Conservation (phyloP, 345 rosid species). For the Gynandropsis gynandra region DNA sequence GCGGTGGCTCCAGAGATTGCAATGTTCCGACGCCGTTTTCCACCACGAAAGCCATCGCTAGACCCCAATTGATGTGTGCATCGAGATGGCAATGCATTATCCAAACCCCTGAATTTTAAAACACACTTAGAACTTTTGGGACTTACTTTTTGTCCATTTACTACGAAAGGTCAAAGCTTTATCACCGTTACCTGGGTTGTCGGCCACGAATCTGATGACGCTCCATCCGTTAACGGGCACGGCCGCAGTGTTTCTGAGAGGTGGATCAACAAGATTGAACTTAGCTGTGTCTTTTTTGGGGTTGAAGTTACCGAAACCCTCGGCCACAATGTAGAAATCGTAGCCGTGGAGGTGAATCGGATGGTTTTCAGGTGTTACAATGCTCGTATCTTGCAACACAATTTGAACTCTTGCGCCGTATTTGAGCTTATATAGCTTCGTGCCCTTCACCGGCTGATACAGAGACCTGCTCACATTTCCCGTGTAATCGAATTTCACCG, state of each 20-base stretch:
- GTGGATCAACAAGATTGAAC: constrained; percentile 84
- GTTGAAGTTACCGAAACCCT: constrained; percentile 93
- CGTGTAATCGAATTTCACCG: constrained; percentile 64
- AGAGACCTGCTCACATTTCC: constrained; percentile 70
- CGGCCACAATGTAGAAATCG: constrained; percentile 77
- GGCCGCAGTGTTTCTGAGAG: constrained; percentile 70
- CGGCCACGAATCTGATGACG: constrained; percentile 88
- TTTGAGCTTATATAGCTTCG: constrained; percentile 62
- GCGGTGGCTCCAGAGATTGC: constrained; percentile 46
- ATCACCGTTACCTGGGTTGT: constrained; percentile 98
- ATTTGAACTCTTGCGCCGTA: constrained; percentile 76
- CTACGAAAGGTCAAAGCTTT: too few species aligned
- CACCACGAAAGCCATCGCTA: constrained; percentile 68
- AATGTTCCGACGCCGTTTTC: constrained; percentile 51
- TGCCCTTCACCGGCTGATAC: constrained; percentile 61
- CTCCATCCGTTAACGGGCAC: constrained; percentile 84
- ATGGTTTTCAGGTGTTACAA: constrained; percentile 79
- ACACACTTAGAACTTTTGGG: too few species aligned
- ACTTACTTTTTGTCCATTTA: too few species aligned
- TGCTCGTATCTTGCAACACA: constrained; percentile 79
- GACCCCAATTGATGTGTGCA: constrained; percentile 62
- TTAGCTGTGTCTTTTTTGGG: constrained; percentile 50
- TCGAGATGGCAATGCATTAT: constrained; percentile 93
- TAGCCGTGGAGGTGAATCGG: constrained; percentile 94
- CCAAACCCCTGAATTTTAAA: constrained; percentile 62